Percentiles rank a stretch among this genome's conserved stretches.
These are phyloP conservation scores for Alternaria sp. DNA, from an alignment of 2,329 filamentous ascomycete species.

Conservation along the genomic window DNA sequence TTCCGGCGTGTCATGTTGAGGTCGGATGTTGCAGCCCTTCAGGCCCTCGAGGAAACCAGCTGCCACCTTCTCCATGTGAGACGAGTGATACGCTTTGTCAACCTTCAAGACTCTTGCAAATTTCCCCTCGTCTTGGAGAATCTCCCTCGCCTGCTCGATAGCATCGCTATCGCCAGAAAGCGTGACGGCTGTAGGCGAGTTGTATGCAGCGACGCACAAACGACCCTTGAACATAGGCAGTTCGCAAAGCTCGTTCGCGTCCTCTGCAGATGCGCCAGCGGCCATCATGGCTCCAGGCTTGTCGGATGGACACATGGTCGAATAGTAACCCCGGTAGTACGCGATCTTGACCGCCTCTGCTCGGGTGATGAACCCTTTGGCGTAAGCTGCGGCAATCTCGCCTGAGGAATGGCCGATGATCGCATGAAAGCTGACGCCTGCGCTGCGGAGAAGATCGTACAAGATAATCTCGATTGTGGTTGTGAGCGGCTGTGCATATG, in stretches of 20 bases:
- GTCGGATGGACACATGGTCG: neutral
- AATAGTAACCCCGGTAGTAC: neutral
- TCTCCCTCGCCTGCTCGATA: conserved; percentile 39
- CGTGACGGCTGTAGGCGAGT: conserved; percentile 49
- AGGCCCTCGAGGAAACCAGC: neutral
- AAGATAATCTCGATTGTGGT: conserved; percentile 30
- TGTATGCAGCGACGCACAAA: conserved; percentile 29
- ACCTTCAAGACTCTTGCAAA: conserved; percentile 53
- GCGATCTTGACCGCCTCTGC: neutral
- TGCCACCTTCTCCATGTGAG: conserved; percentile 40
- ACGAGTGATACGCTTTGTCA: conserved; percentile 55
- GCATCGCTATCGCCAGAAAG: conserved; percentile 53
- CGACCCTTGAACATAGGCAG: conserved; percentile 18
- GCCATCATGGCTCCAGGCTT: conserved; percentile 2
- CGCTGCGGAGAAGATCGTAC: conserved; percentile 5
- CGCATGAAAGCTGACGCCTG: conserved; percentile 10
- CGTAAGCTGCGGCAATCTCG: conserved; percentile 52
- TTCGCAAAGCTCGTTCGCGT: neutral
- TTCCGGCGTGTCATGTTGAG: neutral
- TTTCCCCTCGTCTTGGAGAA: conserved; percentile 45
- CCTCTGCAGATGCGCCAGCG: neutral
- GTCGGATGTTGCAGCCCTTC: neutral
- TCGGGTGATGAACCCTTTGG: conserved; percentile 2
- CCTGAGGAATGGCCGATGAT: conserved; percentile 50
- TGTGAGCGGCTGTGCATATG: conserved; percentile 28